Evolutionary conservation across 768 basidiomycete species (phyloP), one percentile per base, ranked within the genome.

Genomic region (Lactarius indigo): DNA sequence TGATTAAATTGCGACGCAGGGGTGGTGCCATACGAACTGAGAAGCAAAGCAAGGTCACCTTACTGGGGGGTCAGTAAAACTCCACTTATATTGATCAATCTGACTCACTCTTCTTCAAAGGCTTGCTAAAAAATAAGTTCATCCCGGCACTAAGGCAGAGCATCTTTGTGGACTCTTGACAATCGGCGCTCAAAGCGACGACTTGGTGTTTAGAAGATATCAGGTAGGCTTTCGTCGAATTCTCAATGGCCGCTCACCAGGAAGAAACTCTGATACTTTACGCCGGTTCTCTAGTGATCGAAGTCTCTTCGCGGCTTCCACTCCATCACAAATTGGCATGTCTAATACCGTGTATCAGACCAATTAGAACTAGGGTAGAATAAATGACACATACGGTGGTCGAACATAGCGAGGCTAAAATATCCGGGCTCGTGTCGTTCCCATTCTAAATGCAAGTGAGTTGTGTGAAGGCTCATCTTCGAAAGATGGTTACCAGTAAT

Each of bases 311-410:
- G 86, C 82, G 8, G 89, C 89, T 70, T 90, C 88, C 5, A 91
- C 88, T 7, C 89, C 89, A 71, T 91, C 89, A 68, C 87, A 89
- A 59, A 91, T 79, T 2, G 89, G 89, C 89, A 91, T 91, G 71
- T 91, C 89, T 90, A 59, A 6, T 26, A n/a, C 15, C 28, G 6
- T 13, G 15, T 5, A 35, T 23, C 35, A 66, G 58, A 68, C 20
- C 7, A 54, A 47, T 30, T 33, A 28, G 60, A 37, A 33, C 59
- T n/a, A n/a, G n/a, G 42, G 18, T 7, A 10, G 28, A 20, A 33
- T 37, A 61, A 33, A 15, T 52, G 15, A 28, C 33, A 50, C 56
- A 39, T 70, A 89, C 88, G 89, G 73, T 91, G 89, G 70, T 91
- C 89, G 70, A 91, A 90, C 30, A 91, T 72, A 6, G 89, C 89